phyloP scores from a whole-genome alignment of 768 basidiomycete species.

The Pisolithus orientalis region DNA sequence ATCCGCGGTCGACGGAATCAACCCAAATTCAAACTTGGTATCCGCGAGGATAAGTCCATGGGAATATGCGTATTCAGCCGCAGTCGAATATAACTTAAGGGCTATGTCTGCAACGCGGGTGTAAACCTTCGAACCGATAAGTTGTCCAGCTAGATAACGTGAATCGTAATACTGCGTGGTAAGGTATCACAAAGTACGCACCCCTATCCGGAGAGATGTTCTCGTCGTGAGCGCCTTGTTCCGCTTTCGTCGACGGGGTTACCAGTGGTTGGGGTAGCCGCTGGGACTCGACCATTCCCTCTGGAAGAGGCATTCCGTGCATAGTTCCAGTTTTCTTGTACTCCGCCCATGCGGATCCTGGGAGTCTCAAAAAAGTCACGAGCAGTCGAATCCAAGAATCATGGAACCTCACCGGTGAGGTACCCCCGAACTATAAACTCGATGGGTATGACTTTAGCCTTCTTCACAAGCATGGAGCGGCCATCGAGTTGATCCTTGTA shows the following conservation, averaged over 20 bases:
- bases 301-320: conserved; percentile 74
- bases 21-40: conserved; percentile 98
- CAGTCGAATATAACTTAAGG: conserved; percentile 63
- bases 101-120: conserved; percentile 52
- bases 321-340: conserved; percentile 85
- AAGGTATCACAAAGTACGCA: conserved; percentile 18
- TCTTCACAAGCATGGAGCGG: conserved; percentile 85
- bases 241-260: conserved; percentile 96
- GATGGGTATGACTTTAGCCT: conserved; percentile 81
- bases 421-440: conserved; percentile 97
- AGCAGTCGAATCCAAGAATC: neutral
- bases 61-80: conserved; percentile 64
- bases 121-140: conserved; percentile 65
- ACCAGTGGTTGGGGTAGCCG: conserved; percentile 80
- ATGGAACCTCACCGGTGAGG: conserved; percentile 65
- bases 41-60: conserved; percentile 92
- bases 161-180: neutral
- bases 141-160: conserved; percentile 42
- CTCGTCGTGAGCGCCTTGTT: conserved; percentile 90
- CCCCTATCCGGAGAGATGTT: conserved; percentile 86
- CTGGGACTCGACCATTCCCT: conserved; percentile 77
- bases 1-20: conserved; percentile 40
- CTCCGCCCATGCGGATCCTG: conserved; percentile 95
- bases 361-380: neutral
- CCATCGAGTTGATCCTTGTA: conserved; percentile 77